phyloP scores from a whole-genome alignment of 441 rosid genomes.

The Bocquillonia castaneifolia region DNA sequence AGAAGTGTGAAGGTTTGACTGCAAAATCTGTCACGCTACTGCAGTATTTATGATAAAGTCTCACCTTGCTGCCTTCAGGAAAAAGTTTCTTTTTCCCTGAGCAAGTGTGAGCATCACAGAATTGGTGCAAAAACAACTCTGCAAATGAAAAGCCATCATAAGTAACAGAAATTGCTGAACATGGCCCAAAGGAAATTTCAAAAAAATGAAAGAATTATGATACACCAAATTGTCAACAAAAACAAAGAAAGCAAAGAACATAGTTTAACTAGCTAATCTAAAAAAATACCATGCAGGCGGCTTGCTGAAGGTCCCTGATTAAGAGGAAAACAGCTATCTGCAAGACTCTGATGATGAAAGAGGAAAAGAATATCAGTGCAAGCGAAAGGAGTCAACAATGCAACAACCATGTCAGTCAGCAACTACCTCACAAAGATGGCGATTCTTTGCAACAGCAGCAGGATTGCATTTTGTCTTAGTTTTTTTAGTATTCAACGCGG shows the following conservation, averaged over 20 bases:
- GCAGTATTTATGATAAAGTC: slow-evolving; percentile 4
- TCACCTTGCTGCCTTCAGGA: slow-evolving; percentile 87
- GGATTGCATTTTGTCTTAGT: slow-evolving; percentile 77
- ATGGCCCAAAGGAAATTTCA: not conserved
- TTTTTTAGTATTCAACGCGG: slow-evolving; percentile 52
- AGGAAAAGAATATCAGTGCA: slow-evolving; percentile 5
- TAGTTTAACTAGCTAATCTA: slow-evolving; percentile 9
- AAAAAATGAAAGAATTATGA: slow-evolving; percentile 10
- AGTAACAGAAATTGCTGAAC: slow-evolving; percentile 20
- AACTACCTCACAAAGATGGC: slow-evolving; percentile 87
- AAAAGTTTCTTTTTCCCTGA: slow-evolving; percentile 53
- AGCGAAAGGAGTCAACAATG: slow-evolving; percentile 9
- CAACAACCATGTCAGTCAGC: slow-evolving; percentile 14
- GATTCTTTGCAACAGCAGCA: slow-evolving; percentile 77
- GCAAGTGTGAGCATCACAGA: slow-evolving; percentile 94
- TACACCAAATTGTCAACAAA: slow-evolving; percentile 16
- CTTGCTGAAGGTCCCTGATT: slow-evolving; percentile 71
- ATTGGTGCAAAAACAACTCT: slow-evolving; percentile 86
- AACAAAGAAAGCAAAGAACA: not conserved
- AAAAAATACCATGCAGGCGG: slow-evolving; percentile 75
- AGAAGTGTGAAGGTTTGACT: not conserved
- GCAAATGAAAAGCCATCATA: slow-evolving; percentile 26
- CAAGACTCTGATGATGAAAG: slow-evolving; percentile 62
- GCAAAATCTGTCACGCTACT: slow-evolving; percentile 1
- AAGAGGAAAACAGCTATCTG: slow-evolving; percentile 83